These are phyloP conservation scores for Ilyonectria sp. DNA, from an alignment of 2,329 filamentous ascomycete species.

Conservation along the genomic window DNA sequence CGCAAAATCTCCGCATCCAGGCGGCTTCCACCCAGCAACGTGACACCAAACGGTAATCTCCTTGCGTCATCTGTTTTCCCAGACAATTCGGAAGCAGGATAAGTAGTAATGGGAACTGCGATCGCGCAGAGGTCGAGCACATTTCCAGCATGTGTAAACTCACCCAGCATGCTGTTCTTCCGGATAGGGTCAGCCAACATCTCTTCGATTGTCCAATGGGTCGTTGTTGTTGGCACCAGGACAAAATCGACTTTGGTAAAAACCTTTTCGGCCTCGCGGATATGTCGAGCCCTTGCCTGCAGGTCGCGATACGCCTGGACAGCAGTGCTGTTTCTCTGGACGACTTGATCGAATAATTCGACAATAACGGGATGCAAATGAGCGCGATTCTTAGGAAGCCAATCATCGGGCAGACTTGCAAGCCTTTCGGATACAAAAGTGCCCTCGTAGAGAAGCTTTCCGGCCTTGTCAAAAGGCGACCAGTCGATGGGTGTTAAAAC, in stretches of 20 bases:
- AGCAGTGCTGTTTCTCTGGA: constrained; percentile 25
- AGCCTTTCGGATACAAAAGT: constrained; percentile 69
- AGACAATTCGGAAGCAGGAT: constrained; percentile 32
- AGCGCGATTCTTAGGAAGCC: constrained; percentile 49
- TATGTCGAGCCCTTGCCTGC: constrained; percentile 53
- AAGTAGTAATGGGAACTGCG: constrained; percentile 31
- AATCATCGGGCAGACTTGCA: constrained; percentile 58
- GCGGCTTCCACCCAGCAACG: constrained; percentile 55
- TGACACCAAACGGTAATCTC: constrained; percentile 61
- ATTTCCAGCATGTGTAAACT: constrained; percentile 70
- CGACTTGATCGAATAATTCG: constrained; percentile 55
- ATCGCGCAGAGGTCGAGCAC: constrained; percentile 67
- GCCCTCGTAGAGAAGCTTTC: constrained; percentile 67
- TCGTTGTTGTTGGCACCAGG: constrained; percentile 68
- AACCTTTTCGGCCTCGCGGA: constrained; percentile 55
- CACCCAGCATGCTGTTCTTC: constrained; percentile 65
- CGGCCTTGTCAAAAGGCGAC: constrained; percentile 63
- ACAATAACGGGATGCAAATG: constrained; percentile 59
- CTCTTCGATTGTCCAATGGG: constrained; percentile 63
- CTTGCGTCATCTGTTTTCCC: constrained; percentile 54
- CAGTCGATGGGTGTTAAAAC: constrained; percentile 59
- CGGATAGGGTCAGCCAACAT: constrained; percentile 65
- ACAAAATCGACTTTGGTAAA: constrained; percentile 63
- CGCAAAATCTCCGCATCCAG: constrained; percentile 56
- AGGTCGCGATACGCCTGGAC: constrained; percentile 64